Evolutionary conservation across 805 yeast species (phyloP), one percentile per base, ranked within the genome.

Genomic region (Metahyphopichia silvanorum): DNA sequence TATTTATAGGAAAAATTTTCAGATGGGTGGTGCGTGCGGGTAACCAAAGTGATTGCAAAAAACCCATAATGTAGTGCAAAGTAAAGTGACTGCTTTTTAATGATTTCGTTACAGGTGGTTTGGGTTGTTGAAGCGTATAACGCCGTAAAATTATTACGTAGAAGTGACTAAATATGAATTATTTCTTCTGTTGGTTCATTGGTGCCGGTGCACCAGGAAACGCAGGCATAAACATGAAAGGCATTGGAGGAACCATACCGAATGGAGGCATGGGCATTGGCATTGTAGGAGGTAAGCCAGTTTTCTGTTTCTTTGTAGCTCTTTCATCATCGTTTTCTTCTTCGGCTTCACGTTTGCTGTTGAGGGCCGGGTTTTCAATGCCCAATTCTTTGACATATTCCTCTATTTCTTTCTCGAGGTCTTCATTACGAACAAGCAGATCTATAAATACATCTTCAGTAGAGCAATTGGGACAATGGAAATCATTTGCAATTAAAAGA

Each of bases 381-480:
- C 66, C 70, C 32, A 63, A 47, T 43, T 55, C 59, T 15, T 42
- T 32, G 5, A 77, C 40, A 37, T 69, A 85, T 21, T 68, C 66
- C 19, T 72, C 60, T 13, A 89, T 72, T 34, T 75, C 69, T 20
- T 60, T 55, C 34, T 74, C 74, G 51, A 77, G 64, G n/a, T 74
- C 85, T 29, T 67, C 66, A 50, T 86, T 88, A 1, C 70, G 66
- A 4, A 67, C 65, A 28, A 91, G 63, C 12, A 80, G 73, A 57
- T 91, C 98, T 30, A 91, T 66, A 39, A 78, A 78, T 1, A 86
- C 70, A 37, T 88, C 96, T 16, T 75, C 77, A 12, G 69, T 72
- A 2, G 73, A 76, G 63, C 98, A 91, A 42, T 78, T 80, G 4
- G 98, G 98, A 60, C 98, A 91, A 23, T 76, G 78, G 61, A 91